Evolutionary conservation across 2,329 filamentous ascomycete genomes (phyloP), one percentile per base, ranked within the genome.

Genomic region (Xylaria sp.): DNA sequence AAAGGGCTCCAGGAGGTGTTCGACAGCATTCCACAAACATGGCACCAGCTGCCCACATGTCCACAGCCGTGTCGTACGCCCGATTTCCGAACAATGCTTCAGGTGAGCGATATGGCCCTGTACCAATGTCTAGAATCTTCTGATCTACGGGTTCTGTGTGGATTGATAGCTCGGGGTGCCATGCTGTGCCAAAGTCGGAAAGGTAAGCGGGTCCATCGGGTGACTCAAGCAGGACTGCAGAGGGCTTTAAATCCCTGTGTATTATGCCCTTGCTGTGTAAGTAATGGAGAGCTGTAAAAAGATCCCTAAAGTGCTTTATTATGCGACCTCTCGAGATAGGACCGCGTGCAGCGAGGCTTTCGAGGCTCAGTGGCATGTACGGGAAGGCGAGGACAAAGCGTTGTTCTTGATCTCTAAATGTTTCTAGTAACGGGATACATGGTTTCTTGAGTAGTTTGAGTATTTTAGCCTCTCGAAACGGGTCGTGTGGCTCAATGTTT

Each of bases 71-170:
- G 1, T 86, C 87, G 77, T 99, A 99, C 0, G 84, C 82, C 59
- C 86, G 89, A 78, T 94, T 86, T 0, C 94, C 96, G 78, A 99
- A 98, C 6, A 99, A 84, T 0, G 94, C 87, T 77, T 99, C 97
- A 0, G 96, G 96, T 0, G 95, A 88, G 23, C 97, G 90, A 81
- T 99, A 99, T 58, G 92, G 89, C 0, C 94, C 95, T 1, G 95
- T 98, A 42, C 96, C 96, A 29, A 99, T 92, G 78, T 99, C 97
- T 8, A 96, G 91, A 61, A 97, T 92, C 80, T 98, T 98, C 63
- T 84, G 76, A 63, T 88, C 78, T 9, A 83, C 76, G 1, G 88
- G 84, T 78, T 99, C 96, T 16, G 87, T 86, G 3, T 82, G 81
- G 25, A 84, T 80, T 5, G 88, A 85, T 67, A 87, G 75, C 12